Evolutionary conservation across 2,329 filamentous ascomycete species (phyloP).

Genomic region (Trichoderma sp.): DNA sequence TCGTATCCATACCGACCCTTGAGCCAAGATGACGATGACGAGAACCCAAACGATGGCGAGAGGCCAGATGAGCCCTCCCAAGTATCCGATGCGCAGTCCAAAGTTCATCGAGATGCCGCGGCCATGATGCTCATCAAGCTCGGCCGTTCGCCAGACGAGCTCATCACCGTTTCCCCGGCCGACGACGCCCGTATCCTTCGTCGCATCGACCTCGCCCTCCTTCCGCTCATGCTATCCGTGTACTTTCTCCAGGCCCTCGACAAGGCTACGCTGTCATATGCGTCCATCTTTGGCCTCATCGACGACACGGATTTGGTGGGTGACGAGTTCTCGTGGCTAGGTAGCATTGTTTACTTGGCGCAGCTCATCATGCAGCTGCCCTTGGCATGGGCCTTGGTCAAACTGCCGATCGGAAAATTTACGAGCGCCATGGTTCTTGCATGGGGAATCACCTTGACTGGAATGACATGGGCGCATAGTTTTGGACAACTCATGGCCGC

Average conservation of each 20-base stretch:
- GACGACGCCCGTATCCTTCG: slow-evolving; percentile 37
- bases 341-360: slow-evolving; percentile 59
- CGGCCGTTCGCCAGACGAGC: slow-evolving; percentile 35
- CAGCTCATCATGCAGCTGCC: slow-evolving; percentile 58
- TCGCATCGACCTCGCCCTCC: slow-evolving; percentile 40
- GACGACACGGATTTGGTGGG: slow-evolving; percentile 56
- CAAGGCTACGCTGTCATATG: slow-evolving; percentile 60
- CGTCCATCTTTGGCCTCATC: slow-evolving; percentile 61
- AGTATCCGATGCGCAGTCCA: neutral
- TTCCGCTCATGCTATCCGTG: slow-evolving; percentile 51
- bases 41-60: slow-evolving; percentile 17
- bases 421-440: slow-evolving; percentile 54
- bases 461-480: slow-evolving; percentile 50
- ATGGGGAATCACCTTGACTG: slow-evolving; percentile 52
- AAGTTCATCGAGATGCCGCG: slow-evolving; percentile 40
- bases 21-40: slow-evolving; percentile 24
- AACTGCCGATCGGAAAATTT: slow-evolving; percentile 59
- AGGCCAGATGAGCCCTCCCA: neutral
- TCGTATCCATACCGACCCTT: slow-evolving; percentile 30
- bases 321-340: slow-evolving; percentile 59
- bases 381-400: slow-evolving; percentile 56
- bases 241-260: slow-evolving; percentile 64
- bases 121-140: slow-evolving; percentile 44
- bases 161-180: slow-evolving; percentile 32
- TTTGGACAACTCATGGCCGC: slow-evolving; percentile 50